Percentiles rank a stretch among this genome's conserved stretches.
Evolutionary conservation across 805 yeast species (phyloP).

Genomic region (Teunomyces barrocoloradensis): DNA sequence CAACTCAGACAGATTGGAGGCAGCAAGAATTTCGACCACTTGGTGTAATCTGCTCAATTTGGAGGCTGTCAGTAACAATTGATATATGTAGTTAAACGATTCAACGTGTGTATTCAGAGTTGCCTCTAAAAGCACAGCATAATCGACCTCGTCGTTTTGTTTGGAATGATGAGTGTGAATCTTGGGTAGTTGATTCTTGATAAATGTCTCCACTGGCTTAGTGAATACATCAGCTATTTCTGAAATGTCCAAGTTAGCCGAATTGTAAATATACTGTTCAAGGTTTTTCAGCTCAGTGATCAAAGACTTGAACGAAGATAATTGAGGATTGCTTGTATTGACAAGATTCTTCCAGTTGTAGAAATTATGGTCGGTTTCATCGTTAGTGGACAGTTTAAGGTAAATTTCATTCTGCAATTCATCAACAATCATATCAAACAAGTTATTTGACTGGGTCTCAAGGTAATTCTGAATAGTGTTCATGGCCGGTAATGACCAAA

Average conservation of each 20-base stretch:
- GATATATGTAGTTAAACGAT: conserved; percentile 54
- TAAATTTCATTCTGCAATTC: conserved; percentile 72
- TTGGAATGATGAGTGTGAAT: conserved; percentile 22
- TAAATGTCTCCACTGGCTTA: conserved; percentile 29
- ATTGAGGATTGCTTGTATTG: conserved; percentile 31
- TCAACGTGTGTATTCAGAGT: conserved; percentile 28
- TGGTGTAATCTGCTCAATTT: conserved; percentile 61
- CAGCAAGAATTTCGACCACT: conserved; percentile 52
- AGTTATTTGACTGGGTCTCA: conserved; percentile 53
- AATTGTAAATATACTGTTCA: conserved; percentile 53
- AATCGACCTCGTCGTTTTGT: conserved; percentile 17
- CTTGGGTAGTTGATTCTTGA: conserved; percentile 26
- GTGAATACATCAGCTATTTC: conserved; percentile 45
- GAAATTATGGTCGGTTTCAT: conserved; percentile 1
- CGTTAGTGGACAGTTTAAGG: conserved; percentile 34
- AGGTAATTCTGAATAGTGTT: conserved; percentile 49
- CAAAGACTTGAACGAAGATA: conserved; percentile 33
- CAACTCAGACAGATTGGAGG: conserved; percentile 59
- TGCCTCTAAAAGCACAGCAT: conserved; percentile 31
- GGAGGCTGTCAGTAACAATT: conserved; percentile 54
- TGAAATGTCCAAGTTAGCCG: conserved; percentile 56
- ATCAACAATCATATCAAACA: conserved; percentile 73
- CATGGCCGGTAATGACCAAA: conserved; percentile 61
- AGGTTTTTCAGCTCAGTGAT: conserved; percentile 37
- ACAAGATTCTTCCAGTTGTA: conserved; percentile 23